phyloP scores from a whole-genome alignment of 139 green algal genomes.

The Micromonas pusilla region DNA sequence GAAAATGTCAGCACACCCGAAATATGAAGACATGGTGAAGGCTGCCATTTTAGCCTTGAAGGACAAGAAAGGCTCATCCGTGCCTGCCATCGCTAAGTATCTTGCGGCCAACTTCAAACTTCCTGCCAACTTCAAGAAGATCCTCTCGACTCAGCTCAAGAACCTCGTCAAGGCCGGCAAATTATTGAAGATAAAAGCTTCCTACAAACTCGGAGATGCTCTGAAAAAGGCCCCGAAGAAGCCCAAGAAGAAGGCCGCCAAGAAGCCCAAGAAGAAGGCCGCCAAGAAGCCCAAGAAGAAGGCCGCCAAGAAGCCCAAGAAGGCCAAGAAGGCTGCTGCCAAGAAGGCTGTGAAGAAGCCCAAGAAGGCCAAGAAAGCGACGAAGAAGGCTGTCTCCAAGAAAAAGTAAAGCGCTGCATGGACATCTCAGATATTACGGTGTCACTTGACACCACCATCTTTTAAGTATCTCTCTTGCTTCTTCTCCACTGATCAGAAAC shows the following conservation, averaged over 20 bases:
- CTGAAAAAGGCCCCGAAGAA: slow-evolving; percentile 42
- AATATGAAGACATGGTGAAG: slow-evolving; percentile 47
- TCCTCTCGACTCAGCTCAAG: slow-evolving; percentile 43
- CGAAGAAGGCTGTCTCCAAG: too few relatives aligned
- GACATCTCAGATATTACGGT: too few relatives aligned
- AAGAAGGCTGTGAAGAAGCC: slow-evolving; percentile 14
- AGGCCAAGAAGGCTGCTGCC: background rate
- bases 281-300: slow-evolving; percentile 15
- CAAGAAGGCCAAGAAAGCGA: too few relatives aligned
- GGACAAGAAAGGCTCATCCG: slow-evolving; percentile 60
- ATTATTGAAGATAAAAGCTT: slow-evolving; percentile 64
- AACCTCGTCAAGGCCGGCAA: slow-evolving; percentile 47
- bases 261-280: slow-evolving; percentile 9
- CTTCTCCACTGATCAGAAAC: too few relatives aligned
- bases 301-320: background rate
- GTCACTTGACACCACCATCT: too few relatives aligned
- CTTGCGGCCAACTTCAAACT: slow-evolving; percentile 58
- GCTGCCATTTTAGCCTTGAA: slow-evolving; percentile 67
- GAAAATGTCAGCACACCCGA: slow-evolving; percentile 14
- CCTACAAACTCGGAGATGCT: slow-evolving; percentile 59
- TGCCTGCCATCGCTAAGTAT: slow-evolving; percentile 69
- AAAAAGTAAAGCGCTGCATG: too few relatives aligned
- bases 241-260: slow-evolving; percentile 7
- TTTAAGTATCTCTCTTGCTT: too few relatives aligned
- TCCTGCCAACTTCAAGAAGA: slow-evolving; percentile 53